Conservation (phyloP, 805 yeast species). For the Kurtzmaniella fragi region DNA sequence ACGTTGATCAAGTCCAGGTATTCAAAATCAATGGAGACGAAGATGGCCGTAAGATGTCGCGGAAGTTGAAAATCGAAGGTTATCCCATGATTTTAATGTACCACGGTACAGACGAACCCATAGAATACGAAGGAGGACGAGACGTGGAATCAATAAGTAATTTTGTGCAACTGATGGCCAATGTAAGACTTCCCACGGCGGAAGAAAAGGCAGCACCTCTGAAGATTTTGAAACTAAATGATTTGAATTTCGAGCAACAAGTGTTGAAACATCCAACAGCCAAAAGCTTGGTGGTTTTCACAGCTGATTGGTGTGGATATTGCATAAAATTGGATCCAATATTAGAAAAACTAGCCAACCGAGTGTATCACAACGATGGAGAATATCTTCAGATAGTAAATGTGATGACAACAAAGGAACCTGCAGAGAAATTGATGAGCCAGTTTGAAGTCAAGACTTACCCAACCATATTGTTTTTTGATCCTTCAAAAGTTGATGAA, state of each 20-base stretch:
- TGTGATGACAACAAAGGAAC: constrained; percentile 44
- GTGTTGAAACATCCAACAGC: constrained; percentile 30
- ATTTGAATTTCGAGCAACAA: constrained; percentile 38
- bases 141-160: constrained; percentile 45
- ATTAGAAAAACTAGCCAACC: constrained; percentile 46
- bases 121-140: constrained; percentile 54
- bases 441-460: constrained; percentile 38
- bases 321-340: constrained; percentile 50
- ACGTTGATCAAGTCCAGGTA: constrained; percentile 38
- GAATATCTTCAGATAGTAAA: constrained; percentile 20
- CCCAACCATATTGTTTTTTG: constrained; percentile 55
- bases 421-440: constrained; percentile 36
- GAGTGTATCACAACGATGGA: constrained; percentile 37
- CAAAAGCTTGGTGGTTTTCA: constrained; percentile 44
- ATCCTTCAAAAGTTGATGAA: constrained; percentile 15
- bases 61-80: constrained; percentile 50
- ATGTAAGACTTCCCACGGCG: constrained; percentile 13
- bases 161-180: constrained; percentile 42
- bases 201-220: constrained; percentile 10
- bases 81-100: constrained; percentile 64
- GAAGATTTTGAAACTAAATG: constrained; percentile 24
- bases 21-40: constrained; percentile 58
- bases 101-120: constrained; percentile 46
- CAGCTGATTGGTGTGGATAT: constrained; percentile 58
- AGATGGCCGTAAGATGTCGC: constrained; percentile 44